Base-by-base conservation (phyloP, 768 basidiomycete species). In the Gyrodon lividus region DNA sequence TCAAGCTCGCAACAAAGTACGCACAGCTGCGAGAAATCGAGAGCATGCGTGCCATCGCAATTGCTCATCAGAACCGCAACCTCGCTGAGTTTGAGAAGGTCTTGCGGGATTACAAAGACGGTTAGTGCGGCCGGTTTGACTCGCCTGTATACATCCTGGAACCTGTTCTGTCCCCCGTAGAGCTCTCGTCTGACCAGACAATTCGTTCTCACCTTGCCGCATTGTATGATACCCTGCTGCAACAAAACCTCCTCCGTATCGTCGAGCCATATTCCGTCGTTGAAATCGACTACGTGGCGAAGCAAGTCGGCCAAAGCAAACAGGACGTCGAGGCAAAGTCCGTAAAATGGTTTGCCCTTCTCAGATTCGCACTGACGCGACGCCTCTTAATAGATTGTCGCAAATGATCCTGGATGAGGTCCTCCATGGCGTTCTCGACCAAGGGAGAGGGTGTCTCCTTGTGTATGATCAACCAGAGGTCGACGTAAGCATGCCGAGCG, bases 331-430 rank as follows among this genome's bases (percentile, higher is more conserved):
- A 98, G 71, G 81, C 85, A 19, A 98, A 97, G 93, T 94, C 55
- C 57, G 86, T 73, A 17, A 20, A 43, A 14, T 16, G 1, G 13
- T 20, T 12, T 1, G 1, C 8, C 14, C 10, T n/a, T 5, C 28
- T 41, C 8, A 10, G 23, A 24, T n/a, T 10, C 45, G 50, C 24
- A 20, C 23, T 61, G 41, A 65, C 39, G 1, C 40, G 10, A 31
- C 12, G 12, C 31, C 31, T 20, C 24, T 49, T 17, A 28, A 5
- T 59, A 96, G 95, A 66, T 73, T 98, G 23, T 93, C 90, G 26
- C 96, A 99, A 67, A 98, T 99, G 96, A 99, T 98, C 55, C 74
- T 98, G 33, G 96, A 98, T 72, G 95, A 95, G 60, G 83, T 95
- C 2, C 81, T 98, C 56, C 82, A 92, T 55, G 96, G 96, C 5